Base-by-base conservation (phyloP, 2,329 filamentous ascomycete species). In the Exophiala sp. region DNA sequence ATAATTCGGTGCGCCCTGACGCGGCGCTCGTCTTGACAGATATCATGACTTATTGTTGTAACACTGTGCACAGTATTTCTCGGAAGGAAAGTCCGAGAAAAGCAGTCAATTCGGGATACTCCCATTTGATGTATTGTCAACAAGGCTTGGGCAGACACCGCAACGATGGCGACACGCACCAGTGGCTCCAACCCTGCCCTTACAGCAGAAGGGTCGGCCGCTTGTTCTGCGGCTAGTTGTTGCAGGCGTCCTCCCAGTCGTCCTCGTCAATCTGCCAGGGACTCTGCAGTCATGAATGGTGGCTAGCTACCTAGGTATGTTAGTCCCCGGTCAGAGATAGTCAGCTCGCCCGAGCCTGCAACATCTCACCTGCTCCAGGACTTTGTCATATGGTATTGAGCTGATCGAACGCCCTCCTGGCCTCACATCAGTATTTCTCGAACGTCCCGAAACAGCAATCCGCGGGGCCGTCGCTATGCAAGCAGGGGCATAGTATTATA, bases 71-170 rank as follows among this genome's bases (percentile, higher is more conserved):
- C 24, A 6, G 24, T 27, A 27, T 27, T 5, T 5, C 10, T 27
- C 24, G 24, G 24, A 5, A 27, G 24, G 6, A 27, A 10, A 27
- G 24, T 6, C 24, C 24, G 24, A 5, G 24, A 27, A 10, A 56
- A 4, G 55, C 39, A 9, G n/a, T n/a, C n/a, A n/a, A n/a, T n/a
- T 11, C 29, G 19, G 19, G 13, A 14, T 39, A 23, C 43, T 32
- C 34, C 48, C 46, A 56, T 50, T n/a, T 56, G 46, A 56, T 41
- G 7, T 18, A 49, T 56, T 56, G 53, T 42, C 53, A 56, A 56
- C 46, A 43, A 50, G 53, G 49, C 53, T 56, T 56, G 53, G 53
- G 53, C 49, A 52, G 53, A 50, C 42, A 52, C 53, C 53, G 46
- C 39, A 40, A 23, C 19, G 47, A 51, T 48, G 52, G 52, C 52